Conservation (phyloP, 345 rosid species). For the Moringa oleifera region DNA sequence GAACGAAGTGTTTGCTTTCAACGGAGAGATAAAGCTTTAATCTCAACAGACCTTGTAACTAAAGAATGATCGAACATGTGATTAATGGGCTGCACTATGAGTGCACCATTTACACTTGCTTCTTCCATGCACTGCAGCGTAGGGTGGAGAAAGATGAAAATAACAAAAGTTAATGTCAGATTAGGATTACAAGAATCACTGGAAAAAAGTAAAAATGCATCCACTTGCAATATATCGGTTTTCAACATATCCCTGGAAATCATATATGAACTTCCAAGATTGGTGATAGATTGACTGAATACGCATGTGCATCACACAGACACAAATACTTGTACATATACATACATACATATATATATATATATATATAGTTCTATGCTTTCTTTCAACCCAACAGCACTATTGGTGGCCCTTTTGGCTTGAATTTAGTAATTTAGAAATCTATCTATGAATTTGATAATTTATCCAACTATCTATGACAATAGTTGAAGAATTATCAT, state of each 20-base stretch:
- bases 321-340: neutral
- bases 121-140: slow-evolving; percentile 71
- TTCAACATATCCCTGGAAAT: neutral
- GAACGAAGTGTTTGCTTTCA: neutral
- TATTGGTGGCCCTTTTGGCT: neutral
- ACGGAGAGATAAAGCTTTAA: neutral
- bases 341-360: too few species aligned
- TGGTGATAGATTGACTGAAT: neutral
- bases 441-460: too few species aligned
- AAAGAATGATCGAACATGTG: slow-evolving; percentile 93
- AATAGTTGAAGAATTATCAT: neutral
- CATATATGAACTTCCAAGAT: neutral
- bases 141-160: neutral
- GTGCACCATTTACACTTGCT: slow-evolving; percentile 89
- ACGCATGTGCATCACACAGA: neutral
- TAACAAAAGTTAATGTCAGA: neutral
- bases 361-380: neutral
- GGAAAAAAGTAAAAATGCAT: neutral
- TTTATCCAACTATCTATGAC: neutral
- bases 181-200: neutral
- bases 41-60: slow-evolving; percentile 89
- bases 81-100: slow-evolving; percentile 92
- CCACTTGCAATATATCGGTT: neutral
- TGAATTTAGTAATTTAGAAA: neutral
- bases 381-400: neutral